Conservation (phyloP, 352 stramenopile species). For the Globisporangium okanoganense region DNA sequence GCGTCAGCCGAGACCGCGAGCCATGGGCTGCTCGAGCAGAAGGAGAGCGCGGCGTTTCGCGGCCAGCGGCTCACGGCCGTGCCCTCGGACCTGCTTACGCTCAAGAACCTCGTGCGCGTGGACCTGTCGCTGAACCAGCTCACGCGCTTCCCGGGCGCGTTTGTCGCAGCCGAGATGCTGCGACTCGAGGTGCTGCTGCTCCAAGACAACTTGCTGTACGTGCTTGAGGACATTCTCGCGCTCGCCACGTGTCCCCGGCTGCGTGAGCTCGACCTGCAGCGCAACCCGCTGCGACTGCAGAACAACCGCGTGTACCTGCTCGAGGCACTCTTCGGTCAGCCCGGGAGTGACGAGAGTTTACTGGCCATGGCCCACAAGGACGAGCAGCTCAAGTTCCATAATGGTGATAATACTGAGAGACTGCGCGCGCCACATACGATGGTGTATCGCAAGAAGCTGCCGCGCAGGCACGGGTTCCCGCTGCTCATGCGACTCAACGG, state of each 20-base stretch:
- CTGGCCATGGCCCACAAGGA: constrained; percentile 41
- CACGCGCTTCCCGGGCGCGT: constrained; percentile 47
- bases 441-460: constrained; percentile 38
- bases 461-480: constrained; percentile 46
- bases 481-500: constrained; percentile 64
- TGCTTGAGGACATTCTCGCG: constrained; percentile 61
- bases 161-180: constrained; percentile 36
- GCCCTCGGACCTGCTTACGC: constrained; percentile 44
- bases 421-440: constrained; percentile 9
- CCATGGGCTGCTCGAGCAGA: constrained; percentile 21
- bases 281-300: constrained; percentile 58
- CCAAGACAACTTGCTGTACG: constrained; percentile 50
- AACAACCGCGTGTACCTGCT: constrained; percentile 71
- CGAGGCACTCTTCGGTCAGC: constrained; percentile 43
- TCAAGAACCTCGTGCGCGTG: constrained; percentile 45
- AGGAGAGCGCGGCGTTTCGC: constrained; percentile 35
- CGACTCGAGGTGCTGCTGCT: constrained; percentile 50
- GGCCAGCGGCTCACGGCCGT: constrained; percentile 27
- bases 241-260: constrained; percentile 41
- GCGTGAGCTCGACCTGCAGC: constrained; percentile 44
- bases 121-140: constrained; percentile 64
- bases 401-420: neutral
- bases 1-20: neutral
- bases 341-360: constrained; percentile 25
- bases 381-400: constrained; percentile 24